Evolutionary conservation across 2,329 filamentous ascomycete genomes (phyloP), one percentile per base, ranked within the genome.

Genomic region (Aplosporella prunicola): DNA sequence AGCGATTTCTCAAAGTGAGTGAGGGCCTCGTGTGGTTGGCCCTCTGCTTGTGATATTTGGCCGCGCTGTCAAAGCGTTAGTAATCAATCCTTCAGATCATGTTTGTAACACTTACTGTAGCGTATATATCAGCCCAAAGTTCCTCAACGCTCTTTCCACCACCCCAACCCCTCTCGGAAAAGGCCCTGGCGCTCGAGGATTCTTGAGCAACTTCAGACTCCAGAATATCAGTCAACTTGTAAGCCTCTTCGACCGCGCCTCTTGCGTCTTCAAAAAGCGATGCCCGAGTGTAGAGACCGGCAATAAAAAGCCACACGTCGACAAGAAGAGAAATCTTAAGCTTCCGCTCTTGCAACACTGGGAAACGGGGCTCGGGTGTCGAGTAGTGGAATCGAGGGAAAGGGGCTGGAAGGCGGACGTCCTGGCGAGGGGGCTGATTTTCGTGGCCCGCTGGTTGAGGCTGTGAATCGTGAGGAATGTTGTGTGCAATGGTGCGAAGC

Each of bases 221-320:
- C 9, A 94, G 69, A 0, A 63, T 66, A 46, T 80, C 70, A 2
- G 86, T 78, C 23, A 94, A 70, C 52, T 82, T 83, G 42, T 77
- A 71, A 1, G 89, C 91, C 65, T 96, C 91, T 9, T 77, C 71
- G 18, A 88, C 75, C 5, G 89, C 86, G 35, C 80, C 83, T 48
- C 75, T 76, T 9, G 83, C 78, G 55, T 96, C 89, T 14, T 88
- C 80, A 39, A 77, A 76, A 65, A 93, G 77, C 7, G 74, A 74
- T 6, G 89, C 85, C 36, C 86, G 76, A 18, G 86, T 76, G 55
- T 96, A 98, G 46, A 96, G 79, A 0, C 82, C 82, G 2, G 86
- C 82, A 43, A 95, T 86, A 54, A 91, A 81, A 7, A 95, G 68
- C 91, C 91, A 98, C 20, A 95, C 78, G 46, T 80, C 81, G 14